phyloP scores from a whole-genome alignment of 345 rosid species.

The Rhodomyrtus tomentosa region DNA sequence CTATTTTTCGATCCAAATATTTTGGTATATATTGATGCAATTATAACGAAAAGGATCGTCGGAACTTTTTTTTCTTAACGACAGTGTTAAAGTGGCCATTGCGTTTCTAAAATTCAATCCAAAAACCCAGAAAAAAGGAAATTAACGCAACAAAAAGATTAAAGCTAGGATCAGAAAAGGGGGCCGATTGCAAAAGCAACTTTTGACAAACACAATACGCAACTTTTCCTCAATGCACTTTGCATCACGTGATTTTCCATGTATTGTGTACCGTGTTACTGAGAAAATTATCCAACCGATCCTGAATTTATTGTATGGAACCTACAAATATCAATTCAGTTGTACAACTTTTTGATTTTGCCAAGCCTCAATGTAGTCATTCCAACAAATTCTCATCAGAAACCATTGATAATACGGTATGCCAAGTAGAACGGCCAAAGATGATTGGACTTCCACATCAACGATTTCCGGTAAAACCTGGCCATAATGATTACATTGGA shows the following conservation, averaged over 20 bases:
- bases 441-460: not conserved
- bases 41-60: not conserved
- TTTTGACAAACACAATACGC: not conserved
- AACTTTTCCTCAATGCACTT: not conserved
- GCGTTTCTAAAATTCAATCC: not conserved
- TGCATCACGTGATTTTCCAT: not conserved
- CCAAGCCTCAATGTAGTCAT: not conserved
- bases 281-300: not conserved
- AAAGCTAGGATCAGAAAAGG: not conserved
- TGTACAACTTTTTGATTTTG: too few species aligned
- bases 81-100: not conserved
- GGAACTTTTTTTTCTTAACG: too few species aligned
- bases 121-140: not conserved
- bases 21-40: not conserved
- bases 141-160: not conserved
- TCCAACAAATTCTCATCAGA: rapidly evolving
- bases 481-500: not conserved
- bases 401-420: rapidly evolving
- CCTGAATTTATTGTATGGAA: too few species aligned
- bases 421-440: not conserved
- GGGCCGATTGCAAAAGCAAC: not conserved
- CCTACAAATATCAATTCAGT: too few species aligned
- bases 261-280: not conserved
- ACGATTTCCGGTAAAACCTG: not conserved
- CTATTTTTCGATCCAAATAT: not conserved